phyloP scores from a whole-genome alignment of 768 basidiomycete genomes.

The Cystoderma amianthinum region DNA sequence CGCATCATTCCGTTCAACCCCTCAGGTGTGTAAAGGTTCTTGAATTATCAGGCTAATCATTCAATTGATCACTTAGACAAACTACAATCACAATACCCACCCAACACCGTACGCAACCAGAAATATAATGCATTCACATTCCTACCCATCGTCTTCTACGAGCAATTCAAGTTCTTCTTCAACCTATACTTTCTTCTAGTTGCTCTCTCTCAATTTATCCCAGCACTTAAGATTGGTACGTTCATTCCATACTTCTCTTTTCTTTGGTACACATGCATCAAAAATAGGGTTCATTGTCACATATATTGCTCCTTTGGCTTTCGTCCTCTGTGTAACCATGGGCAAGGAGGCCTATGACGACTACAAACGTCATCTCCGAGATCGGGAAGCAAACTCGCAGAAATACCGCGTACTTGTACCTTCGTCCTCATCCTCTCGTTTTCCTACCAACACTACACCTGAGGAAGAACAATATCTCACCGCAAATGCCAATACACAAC shows the following conservation, averaged over 20 bases:
- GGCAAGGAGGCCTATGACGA: conserved; percentile 99
- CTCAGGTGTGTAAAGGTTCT: conserved; percentile 35
- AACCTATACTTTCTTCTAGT: conserved; percentile 98
- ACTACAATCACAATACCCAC: conserved; percentile 62
- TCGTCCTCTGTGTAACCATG: conserved; percentile 92
- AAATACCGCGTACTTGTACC: conserved; percentile 80
- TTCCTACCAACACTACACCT: conserved; percentile 16
- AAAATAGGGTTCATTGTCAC: conserved; percentile 84
- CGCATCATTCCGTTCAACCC: conserved; percentile 75
- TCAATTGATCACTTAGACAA: conserved; percentile 51
- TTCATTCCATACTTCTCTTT: conserved; percentile 5
- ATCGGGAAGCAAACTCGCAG: conserved; percentile 92
- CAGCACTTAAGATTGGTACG: conserved; percentile 91
- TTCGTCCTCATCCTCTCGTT: conserved; percentile 22
- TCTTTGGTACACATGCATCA: neutral
- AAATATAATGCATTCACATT: conserved; percentile 98
- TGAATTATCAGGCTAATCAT: conserved; percentile 2
- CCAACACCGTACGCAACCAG: conserved; percentile 94
- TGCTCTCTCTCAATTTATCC: conserved; percentile 92
- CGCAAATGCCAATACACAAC: conserved; percentile 51
- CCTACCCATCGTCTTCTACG: conserved; percentile 94
- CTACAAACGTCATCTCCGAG: conserved; percentile 88
- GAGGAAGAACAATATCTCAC: conserved; percentile 35
- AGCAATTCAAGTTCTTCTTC: conserved; percentile 99
- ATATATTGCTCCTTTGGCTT: conserved; percentile 93